Conservation (phyloP, 306 rosid genomes). For the Morella rubra region DNA sequence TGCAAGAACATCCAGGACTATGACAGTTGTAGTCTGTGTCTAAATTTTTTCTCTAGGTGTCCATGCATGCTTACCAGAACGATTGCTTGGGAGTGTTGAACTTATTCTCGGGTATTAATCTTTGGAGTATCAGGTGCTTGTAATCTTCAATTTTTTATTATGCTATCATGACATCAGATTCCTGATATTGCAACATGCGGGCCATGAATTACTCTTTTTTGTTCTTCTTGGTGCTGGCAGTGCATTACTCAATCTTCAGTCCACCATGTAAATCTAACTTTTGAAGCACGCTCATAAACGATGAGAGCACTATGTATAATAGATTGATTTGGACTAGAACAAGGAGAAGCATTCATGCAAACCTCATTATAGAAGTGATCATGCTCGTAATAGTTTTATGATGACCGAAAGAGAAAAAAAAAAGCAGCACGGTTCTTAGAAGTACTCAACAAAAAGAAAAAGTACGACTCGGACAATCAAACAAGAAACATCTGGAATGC, state of each 20-base stretch:
- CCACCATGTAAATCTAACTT: neutral
- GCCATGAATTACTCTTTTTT: no score
- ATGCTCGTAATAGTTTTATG: neutral
- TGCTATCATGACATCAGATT: neutral
- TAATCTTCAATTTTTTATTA: neutral
- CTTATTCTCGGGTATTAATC: neutral
- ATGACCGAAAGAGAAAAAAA: neutral
- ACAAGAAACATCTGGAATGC: no score
- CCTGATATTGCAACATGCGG: neutral
- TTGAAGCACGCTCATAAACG: neutral
- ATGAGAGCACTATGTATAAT: neutral
- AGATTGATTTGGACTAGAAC: neutral
- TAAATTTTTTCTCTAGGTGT: no score
- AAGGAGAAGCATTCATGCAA: neutral
- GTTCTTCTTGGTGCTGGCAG: neutral
- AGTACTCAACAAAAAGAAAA: neutral
- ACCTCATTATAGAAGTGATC: neutral
- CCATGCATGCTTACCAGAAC: neutral
- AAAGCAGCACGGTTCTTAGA: no score
- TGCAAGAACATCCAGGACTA: neutral
- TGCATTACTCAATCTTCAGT: neutral
- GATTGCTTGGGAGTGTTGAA: neutral
- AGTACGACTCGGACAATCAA: neutral
- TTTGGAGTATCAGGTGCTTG: neutral
- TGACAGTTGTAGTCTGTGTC: neutral